Base-by-base conservation (phyloP, 352 stramenopile species). In the Poterioochromonas sp. region DNA sequence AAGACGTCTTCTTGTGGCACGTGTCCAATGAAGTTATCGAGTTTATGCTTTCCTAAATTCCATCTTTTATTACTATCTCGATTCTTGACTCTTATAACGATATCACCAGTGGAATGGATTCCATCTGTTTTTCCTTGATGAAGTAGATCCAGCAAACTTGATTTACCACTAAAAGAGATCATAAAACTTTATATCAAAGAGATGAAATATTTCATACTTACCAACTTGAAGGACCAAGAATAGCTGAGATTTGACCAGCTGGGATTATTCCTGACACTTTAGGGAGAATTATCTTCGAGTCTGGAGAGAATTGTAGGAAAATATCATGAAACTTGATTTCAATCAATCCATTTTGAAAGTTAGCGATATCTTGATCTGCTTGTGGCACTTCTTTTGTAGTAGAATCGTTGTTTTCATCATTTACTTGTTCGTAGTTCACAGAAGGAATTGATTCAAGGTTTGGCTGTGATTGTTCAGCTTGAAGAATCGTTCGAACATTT, bases 1-100 rank as follows among this genome's bases (percentile, higher is more conserved):
- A 73, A 20, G 63, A 73, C n/a, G n/a, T 73, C 63, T 32, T 73
- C 63, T 73, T 73, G 63, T 15, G 63, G 63, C 18, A 73, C 63
- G n/a, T 47, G 32, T 15, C 63, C 63, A 40, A 73, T 29, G 11
- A 37, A 68, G 34, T 35, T 32, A 11, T 68, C 11, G 5, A 39
- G 11, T 39, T 58, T 15, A 26, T 15, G 15, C 47, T 15, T 26
- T 26, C 15, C 26, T 26, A 58, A 26, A 58, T 15, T 58, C 47
- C 44, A 53, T 20, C 8, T 20, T 20, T 20, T 20, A 53, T 58
- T 15, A 58, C 15, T 26, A 58, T 15, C 47, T 26, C 47, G 15
- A 15, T 58, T 15, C 47, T 15, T 26, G 26, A 26, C 15, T 26
- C 47, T 26, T 58, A 58, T 26, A 26, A 58, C 47, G 47, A 26